Percentiles rank a stretch among this genome's conserved stretches.
Conservation (phyloP, 176 grass and related monocot genomes). For the Oryza nivara region DNA sequence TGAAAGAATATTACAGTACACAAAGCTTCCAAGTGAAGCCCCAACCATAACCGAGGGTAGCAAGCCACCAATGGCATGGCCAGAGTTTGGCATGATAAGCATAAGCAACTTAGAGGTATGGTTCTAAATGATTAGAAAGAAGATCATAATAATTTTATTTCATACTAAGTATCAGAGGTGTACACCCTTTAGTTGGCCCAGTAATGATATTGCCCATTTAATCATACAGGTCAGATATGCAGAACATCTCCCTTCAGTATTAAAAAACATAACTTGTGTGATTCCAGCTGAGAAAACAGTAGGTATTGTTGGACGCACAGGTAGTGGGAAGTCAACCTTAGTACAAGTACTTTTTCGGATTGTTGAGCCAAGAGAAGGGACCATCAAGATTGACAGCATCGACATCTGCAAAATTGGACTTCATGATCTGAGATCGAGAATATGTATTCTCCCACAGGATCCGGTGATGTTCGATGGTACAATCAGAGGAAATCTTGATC, state of each 20-base stretch:
- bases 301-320: conserved; percentile 88
- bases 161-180: not conserved
- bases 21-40: conserved; percentile 78
- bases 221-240: conserved; percentile 88
- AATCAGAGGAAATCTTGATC: conserved; percentile 92
- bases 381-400: conserved; percentile 78
- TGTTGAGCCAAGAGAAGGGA: conserved; percentile 80
- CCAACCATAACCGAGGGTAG: conserved; percentile 68
- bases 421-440: conserved; percentile 78
- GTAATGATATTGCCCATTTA: not conserved
- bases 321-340: conserved; percentile 89
- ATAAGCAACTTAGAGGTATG: conserved; percentile 85
- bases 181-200: not conserved
- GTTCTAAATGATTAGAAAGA: conserved; percentile 2
- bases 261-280: conserved; percentile 80
- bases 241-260: conserved; percentile 88
- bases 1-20: conserved; percentile 98
- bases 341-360: conserved; percentile 86
- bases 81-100: conserved; percentile 73
- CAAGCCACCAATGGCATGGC: conserved; percentile 66
- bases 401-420: conserved; percentile 86
- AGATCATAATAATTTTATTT: not conserved
- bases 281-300: conserved; percentile 89
- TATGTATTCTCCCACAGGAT: conserved; percentile 95
- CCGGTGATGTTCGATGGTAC: conserved; percentile 90